These are phyloP conservation scores for Amorphotheca resinae DNA, from an alignment of 495 filamentous ascomycete genomes.

Conservation along the genomic window DNA sequence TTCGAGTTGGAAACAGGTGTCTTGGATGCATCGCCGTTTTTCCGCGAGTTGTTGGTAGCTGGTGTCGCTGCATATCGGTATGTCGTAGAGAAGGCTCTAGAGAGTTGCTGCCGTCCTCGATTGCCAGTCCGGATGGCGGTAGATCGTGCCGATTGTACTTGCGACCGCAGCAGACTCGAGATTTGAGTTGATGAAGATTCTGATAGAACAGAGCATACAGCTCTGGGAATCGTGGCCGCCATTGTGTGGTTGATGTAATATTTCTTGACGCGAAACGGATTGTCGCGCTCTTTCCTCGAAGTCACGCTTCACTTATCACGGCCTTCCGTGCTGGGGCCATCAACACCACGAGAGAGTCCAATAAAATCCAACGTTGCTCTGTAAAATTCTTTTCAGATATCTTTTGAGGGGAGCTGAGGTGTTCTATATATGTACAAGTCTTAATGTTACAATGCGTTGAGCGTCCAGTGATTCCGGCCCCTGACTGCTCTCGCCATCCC, in stretches of 20 bases:
- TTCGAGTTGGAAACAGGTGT: slow-evolving; percentile 5
- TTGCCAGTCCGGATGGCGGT: background rate
- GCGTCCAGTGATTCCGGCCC: too few species aligned
- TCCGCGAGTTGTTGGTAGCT: slow-evolving; percentile 14
- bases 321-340: background rate
- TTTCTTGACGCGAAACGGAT: slow-evolving; percentile 5
- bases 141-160: background rate
- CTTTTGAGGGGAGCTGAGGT: too few species aligned
- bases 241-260: slow-evolving; percentile 4
- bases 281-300: background rate
- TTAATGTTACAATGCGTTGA: too few species aligned
- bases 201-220: slow-evolving; percentile 12
- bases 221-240: slow-evolving; percentile 14
- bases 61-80: slow-evolving; percentile 8
- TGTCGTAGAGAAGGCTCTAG: slow-evolving; percentile 7
- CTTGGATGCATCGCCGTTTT: slow-evolving; percentile 5
- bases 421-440: too few species aligned
- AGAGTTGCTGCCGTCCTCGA: background rate
- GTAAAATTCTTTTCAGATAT: too few species aligned
- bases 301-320: slow-evolving; percentile 4
- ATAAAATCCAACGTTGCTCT: too few species aligned
- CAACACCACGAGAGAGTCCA: slow-evolving; percentile 9
- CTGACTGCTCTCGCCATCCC: background rate
- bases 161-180: background rate
- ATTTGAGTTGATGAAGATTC: slow-evolving; percentile 4